phyloP scores from a whole-genome alignment of 441 rosid species.

The Populus trichocarpa region DNA sequence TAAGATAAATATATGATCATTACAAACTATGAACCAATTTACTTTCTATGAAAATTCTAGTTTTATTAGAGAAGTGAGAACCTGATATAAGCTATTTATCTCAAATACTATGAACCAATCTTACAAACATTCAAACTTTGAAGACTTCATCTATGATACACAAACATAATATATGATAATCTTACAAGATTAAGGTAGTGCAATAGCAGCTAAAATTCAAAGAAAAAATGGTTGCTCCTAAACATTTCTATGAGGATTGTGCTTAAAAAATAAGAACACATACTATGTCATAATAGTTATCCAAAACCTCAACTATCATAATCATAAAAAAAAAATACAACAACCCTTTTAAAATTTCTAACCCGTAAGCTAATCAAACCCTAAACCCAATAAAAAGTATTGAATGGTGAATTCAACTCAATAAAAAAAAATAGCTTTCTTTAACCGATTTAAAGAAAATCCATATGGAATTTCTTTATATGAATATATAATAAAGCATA shows the following conservation, averaged over 20 bases:
- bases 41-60: too few species aligned
- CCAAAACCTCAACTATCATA: constrained; percentile 16
- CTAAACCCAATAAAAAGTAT: background rate
- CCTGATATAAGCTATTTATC: too few species aligned
- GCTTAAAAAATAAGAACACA: background rate
- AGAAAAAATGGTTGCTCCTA: background rate
- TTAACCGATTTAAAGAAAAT: constrained; percentile 23
- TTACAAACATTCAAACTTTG: too few species aligned
- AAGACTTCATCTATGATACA: too few species aligned
- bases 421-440: background rate
- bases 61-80: too few species aligned
- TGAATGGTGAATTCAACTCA: background rate
- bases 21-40: background rate
- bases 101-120: too few species aligned
- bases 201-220: background rate
- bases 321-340: constrained; percentile 11
- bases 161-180: too few species aligned
- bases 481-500: constrained; percentile 19
- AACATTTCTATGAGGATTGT: background rate
- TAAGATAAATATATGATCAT: constrained; percentile 49
- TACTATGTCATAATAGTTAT: background rate
- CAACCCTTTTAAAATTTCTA: background rate
- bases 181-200: too few species aligned
- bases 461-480: constrained; percentile 18
- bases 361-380: background rate